These are phyloP conservation scores for Avena atlantica DNA, from an alignment of 176 grass and related monocot genomes.

Conservation along the genomic window DNA sequence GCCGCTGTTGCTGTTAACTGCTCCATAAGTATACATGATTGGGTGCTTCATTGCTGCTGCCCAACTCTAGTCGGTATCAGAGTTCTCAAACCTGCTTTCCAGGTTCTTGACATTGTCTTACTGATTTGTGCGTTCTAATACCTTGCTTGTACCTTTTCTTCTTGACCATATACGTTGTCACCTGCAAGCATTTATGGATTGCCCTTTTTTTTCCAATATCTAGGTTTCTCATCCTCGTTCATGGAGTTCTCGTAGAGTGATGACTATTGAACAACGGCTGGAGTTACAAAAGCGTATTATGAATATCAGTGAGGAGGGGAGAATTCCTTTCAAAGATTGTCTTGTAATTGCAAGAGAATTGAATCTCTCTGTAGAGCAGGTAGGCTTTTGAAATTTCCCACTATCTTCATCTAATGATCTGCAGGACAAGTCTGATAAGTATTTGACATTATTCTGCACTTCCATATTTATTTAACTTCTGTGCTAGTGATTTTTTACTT, in stretches of 20 bases:
- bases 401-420: slow-evolving; percentile 32
- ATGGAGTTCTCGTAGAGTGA: slow-evolving; percentile 87
- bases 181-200: slow-evolving; percentile 26
- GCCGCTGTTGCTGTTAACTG: background rate
- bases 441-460: background rate
- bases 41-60: background rate
- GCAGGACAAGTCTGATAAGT: background rate
- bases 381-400: slow-evolving; percentile 34
- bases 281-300: slow-evolving; percentile 68
- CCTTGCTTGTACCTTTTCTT: slow-evolving; percentile 17
- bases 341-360: slow-evolving; percentile 86
- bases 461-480: background rate
- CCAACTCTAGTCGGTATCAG: slow-evolving; percentile 2
- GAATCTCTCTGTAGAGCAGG: slow-evolving; percentile 92
- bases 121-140: slow-evolving; percentile 14
- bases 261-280: slow-evolving; percentile 82
- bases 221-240: slow-evolving; percentile 79
- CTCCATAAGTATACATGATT: slow-evolving; percentile 31
- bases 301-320: slow-evolving; percentile 59
- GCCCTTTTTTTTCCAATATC: background rate
- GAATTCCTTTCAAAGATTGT: slow-evolving; percentile 85
- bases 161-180: slow-evolving; percentile 29
- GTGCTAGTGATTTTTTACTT: background rate
- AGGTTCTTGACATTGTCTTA: slow-evolving; percentile 8
- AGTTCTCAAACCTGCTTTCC: slow-evolving; percentile 18